Conservation (phyloP, 768 basidiomycete species). For the Pleurotus eryngii region DNA sequence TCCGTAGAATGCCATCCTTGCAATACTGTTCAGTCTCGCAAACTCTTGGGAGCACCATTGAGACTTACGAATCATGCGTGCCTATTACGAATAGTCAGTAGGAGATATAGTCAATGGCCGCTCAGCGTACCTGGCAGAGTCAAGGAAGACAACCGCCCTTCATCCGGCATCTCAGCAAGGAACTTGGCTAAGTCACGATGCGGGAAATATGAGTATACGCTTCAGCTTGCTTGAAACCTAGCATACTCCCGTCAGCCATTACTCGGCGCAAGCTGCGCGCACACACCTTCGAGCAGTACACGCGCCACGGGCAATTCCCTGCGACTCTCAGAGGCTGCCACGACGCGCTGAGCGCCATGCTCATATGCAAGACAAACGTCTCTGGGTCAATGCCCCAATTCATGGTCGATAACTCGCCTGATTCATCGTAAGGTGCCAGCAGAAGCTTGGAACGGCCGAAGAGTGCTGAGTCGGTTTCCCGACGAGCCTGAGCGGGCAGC, state of each 20-base stretch:
- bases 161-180: slow-evolving; percentile 60
- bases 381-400: slow-evolving; percentile 21
- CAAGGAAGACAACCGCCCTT: slow-evolving; percentile 66
- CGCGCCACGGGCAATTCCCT: slow-evolving; percentile 50
- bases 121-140: slow-evolving; percentile 65
- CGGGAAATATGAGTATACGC: slow-evolving; percentile 60
- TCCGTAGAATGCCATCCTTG: slow-evolving; percentile 79
- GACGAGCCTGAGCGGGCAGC: neutral
- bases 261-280: neutral
- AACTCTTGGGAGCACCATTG: neutral
- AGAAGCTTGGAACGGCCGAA: neutral
- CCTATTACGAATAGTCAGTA: slow-evolving; percentile 23
- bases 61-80: slow-evolving; percentile 67
- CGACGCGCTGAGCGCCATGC: slow-evolving; percentile 29
- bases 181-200: slow-evolving; percentile 56
- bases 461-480: neutral
- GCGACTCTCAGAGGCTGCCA: slow-evolving; percentile 44
- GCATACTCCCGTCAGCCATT: slow-evolving; percentile 1
- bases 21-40: no score
- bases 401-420: neutral
- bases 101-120: slow-evolving; percentile 11
- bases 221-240: slow-evolving; percentile 45
- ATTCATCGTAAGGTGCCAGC: neutral
- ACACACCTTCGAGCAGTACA: slow-evolving; percentile 55
- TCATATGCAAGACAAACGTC: slow-evolving; percentile 23